Base-by-base conservation (phyloP, 2,329 filamentous ascomycete species). In the Pseudogymnoascus sp. region DNA sequence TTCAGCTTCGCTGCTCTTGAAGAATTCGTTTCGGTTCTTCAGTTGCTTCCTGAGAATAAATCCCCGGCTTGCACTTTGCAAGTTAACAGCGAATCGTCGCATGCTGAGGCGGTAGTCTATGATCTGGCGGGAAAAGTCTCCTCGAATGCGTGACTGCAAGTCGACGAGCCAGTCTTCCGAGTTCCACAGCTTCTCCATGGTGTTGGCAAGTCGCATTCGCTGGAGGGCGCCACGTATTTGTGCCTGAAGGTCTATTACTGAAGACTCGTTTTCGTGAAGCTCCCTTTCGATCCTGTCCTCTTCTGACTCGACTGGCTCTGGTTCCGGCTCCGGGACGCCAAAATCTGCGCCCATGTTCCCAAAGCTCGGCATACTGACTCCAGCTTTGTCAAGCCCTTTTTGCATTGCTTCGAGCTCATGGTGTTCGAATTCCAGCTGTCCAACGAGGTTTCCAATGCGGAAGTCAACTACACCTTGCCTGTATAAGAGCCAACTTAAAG, bases 361-460 rank as follows among this genome's bases (percentile, higher is more conserved):
- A 78, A 99, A 99, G 78, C 91, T 96, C 40, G 95, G 95, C 92
- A 99, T 97, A 71, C 85, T 96, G 67, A 93, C 85, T 62, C 96
- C 96, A 66, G 96, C 88, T 75, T 95, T 96, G 78, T 99, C 95
- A 52, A 99, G 85, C 55, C 95, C 95, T 72, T 96, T 97, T 72
- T 99, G 95, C 77, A 93, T 96, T 65, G 92, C 91, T 75, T 99
- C 95, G 28, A 99, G 82, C 73, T 99, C 96, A 78, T 97, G 93
- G 71, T 97, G 91, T 71, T 97, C 95, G 71, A 99, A 99, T 73
- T 97, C 90, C 4, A 99, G 84, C 73, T 99, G 93, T 35, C 95
- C 95, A 62, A 99, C 91, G 45, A 99, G 81, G 71, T 99, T 99
- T 14, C 93, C 95, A 71, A 99, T 99, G 7, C 93, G 88, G 75